Percentiles rank a stretch among this genome's conserved stretches.
Evolutionary conservation across 768 basidiomycete species (phyloP).

Genomic region (Trametes sanguinea): DNA sequence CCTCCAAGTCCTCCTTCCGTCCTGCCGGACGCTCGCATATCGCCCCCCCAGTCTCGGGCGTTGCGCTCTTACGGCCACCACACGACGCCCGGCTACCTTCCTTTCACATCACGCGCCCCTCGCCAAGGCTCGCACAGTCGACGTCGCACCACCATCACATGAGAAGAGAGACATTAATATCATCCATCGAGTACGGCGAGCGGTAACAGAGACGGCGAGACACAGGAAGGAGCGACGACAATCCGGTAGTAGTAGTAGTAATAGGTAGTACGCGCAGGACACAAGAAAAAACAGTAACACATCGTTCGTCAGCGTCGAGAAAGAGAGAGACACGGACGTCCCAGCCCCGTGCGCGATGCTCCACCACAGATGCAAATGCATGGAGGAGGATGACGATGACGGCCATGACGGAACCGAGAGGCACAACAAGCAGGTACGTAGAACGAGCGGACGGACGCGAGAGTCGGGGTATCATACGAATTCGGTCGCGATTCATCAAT

Average conservation of each 20-base stretch:
- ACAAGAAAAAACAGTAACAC: not conserved
- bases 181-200: constrained; percentile 16
- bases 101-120: not conserved
- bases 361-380: not conserved
- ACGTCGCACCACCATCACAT: not conserved
- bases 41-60: not conserved
- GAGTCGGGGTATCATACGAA: constrained; percentile 20
- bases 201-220: not conserved
- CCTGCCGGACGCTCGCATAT: not conserved
- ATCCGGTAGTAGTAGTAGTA: constrained; percentile 2
- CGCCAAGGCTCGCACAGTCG: too few species aligned
- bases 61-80: not conserved
- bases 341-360: too few species aligned
- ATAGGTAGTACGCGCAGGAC: not conserved
- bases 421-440: constrained; percentile 16
- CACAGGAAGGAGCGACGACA: constrained; percentile 13
- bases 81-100: not conserved
- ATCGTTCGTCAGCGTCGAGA: not conserved
- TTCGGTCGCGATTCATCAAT: constrained; percentile 2
- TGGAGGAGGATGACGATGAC: not conserved
- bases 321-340: too few species aligned
- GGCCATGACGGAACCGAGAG: not conserved
- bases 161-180: constrained; percentile 5
- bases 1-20: not conserved
- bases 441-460: constrained; percentile 19